A percentile compares a stretch with the other conserved stretches of the same genome.
Conservation (phyloP, 2,329 filamentous ascomycete genomes). For the Cadophora gregata region DNA sequence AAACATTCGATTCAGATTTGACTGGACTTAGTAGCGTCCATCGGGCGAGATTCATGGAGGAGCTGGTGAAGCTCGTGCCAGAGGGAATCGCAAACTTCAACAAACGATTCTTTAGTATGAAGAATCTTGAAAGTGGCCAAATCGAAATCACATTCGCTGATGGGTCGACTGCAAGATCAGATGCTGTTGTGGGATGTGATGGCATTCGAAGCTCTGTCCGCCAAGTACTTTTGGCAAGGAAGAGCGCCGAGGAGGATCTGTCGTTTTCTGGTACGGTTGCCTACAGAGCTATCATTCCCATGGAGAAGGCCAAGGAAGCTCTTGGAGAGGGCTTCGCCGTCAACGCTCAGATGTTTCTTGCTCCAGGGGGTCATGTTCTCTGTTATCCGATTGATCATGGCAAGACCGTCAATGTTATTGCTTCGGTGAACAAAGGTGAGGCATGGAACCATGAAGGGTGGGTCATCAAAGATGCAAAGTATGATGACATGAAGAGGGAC, state of each 20-base stretch:
- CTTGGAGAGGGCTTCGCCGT: slow-evolving; percentile 2
- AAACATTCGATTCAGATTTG: slow-evolving; percentile 18
- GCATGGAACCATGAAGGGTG: slow-evolving; percentile 5
- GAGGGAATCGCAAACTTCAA: slow-evolving; percentile 40
- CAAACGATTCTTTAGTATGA: slow-evolving; percentile 40
- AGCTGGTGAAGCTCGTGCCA: slow-evolving; percentile 48
- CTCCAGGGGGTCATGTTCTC: slow-evolving; percentile 12
- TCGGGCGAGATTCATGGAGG: slow-evolving; percentile 50
- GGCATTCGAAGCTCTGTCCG: slow-evolving; percentile 51
- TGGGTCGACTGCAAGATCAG: slow-evolving; percentile 48
- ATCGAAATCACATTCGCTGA: slow-evolving; percentile 48
- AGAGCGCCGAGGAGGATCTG: slow-evolving; percentile 12
- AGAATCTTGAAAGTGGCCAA: slow-evolving; percentile 29
- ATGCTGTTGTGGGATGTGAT: slow-evolving; percentile 62
- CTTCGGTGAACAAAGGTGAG: background rate
- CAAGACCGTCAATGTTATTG: slow-evolving; percentile 6
- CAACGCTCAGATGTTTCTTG: slow-evolving; percentile 9
- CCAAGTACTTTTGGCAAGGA: background rate
- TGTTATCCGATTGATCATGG: slow-evolving; percentile 8
- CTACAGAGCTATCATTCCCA: slow-evolving; percentile 11
- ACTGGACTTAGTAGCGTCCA: slow-evolving; percentile 39
- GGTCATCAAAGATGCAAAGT: slow-evolving; percentile 9
- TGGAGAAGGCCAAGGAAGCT: slow-evolving; percentile 7
- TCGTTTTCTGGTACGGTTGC: slow-evolving; percentile 11
- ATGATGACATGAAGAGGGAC: slow-evolving; percentile 13